These are phyloP conservation scores for Protomyces inouyei DNA, from an alignment of 1,139 yeast species.

Conservation along the genomic window DNA sequence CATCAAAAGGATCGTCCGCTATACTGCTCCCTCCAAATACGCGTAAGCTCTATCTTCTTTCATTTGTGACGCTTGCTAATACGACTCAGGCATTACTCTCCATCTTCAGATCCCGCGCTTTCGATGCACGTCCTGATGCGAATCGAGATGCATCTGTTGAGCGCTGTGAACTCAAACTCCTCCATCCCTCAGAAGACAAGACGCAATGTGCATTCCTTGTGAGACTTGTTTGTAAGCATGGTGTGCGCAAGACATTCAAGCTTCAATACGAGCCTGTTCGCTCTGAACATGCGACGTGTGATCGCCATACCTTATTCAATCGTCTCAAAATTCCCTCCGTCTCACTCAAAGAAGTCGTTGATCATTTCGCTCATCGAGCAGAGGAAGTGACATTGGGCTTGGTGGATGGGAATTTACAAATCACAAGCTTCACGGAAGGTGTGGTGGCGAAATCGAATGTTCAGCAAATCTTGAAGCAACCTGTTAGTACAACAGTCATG, in stretches of 20 bases:
- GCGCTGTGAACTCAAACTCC: constrained; percentile 31
- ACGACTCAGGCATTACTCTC: constrained; percentile 29
- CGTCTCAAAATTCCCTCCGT: constrained; percentile 35
- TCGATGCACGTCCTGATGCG: constrained; percentile 27
- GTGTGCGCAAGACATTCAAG: constrained; percentile 35
- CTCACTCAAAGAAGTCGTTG: constrained; percentile 35
- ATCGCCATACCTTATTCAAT: constrained; percentile 32
- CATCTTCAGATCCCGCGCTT: constrained; percentile 29
- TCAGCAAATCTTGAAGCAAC: constrained; percentile 37
- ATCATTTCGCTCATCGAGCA: constrained; percentile 37
- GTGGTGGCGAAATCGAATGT: constrained; percentile 26
- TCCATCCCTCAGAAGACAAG: constrained; percentile 16
- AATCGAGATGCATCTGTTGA: constrained; percentile 32
- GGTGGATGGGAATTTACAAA: constrained; percentile 31
- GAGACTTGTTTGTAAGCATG: constrained; percentile 28
- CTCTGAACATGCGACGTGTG: constrained; percentile 34
- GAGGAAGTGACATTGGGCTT: constrained; percentile 37
- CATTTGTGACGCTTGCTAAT: neutral
- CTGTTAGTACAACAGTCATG: constrained; percentile 36
- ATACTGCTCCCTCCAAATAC: constrained; percentile 18
- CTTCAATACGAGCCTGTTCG: constrained; percentile 35
- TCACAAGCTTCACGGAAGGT: constrained; percentile 37
- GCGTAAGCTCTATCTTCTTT: neutral
- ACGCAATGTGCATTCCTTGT: constrained; percentile 31
- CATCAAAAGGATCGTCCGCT: neutral